Conservation (phyloP, 176 grass and related monocot species). For the Carex littledalei region DNA sequence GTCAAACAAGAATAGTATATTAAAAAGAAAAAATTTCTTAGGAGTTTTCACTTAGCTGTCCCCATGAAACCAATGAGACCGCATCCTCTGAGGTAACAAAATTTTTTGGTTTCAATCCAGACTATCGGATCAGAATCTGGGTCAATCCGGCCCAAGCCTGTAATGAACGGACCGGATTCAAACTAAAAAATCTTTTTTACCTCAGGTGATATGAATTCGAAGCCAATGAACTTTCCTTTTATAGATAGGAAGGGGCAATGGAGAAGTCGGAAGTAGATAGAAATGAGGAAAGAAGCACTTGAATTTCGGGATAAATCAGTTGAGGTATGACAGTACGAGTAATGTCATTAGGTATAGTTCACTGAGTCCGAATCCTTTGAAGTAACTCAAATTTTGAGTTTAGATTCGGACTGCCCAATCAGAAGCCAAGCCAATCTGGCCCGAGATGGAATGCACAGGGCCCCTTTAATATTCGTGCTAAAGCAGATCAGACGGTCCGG, state of each 20-base stretch:
- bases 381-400: slow-evolving; percentile 58
- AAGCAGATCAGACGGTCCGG: not conserved
- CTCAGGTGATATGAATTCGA: not conserved
- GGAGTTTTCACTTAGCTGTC: not conserved
- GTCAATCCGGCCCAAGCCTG: no score
- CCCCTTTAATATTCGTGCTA: no score
- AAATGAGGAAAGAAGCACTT: not conserved
- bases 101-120: no score
- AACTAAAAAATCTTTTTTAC: no score
- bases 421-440: no score
- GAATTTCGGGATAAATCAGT: not conserved
- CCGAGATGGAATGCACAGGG: no score
- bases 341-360: no score
- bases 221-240: not conserved
- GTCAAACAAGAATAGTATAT: not conserved
- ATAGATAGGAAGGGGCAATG: not conserved
- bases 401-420: no score
- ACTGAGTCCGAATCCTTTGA: no score
- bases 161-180: no score
- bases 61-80: not conserved
- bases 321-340: not conserved
- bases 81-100: no score
- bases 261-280: not conserved
- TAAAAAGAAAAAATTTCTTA: not conserved
- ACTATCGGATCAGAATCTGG: no score